Percentiles rank a stretch among this genome's conserved stretches.
Conservation (phyloP, 2,329 filamentous ascomycete species). For the Cordyceps farinosa region DNA sequence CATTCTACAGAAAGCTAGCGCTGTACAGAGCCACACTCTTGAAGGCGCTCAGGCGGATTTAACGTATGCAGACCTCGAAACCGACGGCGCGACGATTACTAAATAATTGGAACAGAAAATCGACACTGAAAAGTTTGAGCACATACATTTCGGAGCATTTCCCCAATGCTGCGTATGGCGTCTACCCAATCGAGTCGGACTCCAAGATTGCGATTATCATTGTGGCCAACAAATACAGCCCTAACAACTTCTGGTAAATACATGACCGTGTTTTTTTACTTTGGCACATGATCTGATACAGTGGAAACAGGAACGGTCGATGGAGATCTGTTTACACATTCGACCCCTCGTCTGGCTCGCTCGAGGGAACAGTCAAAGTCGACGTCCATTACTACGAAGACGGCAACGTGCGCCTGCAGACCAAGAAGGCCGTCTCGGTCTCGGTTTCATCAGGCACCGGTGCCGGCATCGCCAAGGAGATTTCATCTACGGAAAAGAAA, state of each 20-base stretch:
- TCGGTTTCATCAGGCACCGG: conserved; percentile 61
- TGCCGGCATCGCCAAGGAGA: conserved; percentile 70
- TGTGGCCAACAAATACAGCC: conserved; percentile 95
- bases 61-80: conserved; percentile 56
- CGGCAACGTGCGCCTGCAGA: conserved; percentile 90
- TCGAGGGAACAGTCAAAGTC: conserved; percentile 81
- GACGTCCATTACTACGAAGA: conserved; percentile 99
- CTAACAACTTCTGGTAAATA: conserved; percentile 88
- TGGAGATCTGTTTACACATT: conserved; percentile 89
- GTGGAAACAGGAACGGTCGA: conserved; percentile 72
- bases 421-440: conserved; percentile 69
- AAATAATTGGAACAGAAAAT: conserved; percentile 58
- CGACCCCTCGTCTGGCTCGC: conserved; percentile 60
- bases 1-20: conserved; percentile 69
- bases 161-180: conserved; percentile 73
- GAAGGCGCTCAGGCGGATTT: conserved; percentile 75
- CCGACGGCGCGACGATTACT: neutral
- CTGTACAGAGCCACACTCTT: conserved; percentile 71
- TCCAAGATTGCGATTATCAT: conserved; percentile 74
- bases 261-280: neutral
- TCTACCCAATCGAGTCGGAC: conserved; percentile 76
- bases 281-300: conserved; percentile 21
- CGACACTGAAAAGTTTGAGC: conserved; percentile 72
- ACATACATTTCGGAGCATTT: conserved; percentile 86
- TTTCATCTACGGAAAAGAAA: conserved; percentile 77